Conservation (phyloP, 1,284 basidiomycete species). For the Afroboletus lepidellus region DNA sequence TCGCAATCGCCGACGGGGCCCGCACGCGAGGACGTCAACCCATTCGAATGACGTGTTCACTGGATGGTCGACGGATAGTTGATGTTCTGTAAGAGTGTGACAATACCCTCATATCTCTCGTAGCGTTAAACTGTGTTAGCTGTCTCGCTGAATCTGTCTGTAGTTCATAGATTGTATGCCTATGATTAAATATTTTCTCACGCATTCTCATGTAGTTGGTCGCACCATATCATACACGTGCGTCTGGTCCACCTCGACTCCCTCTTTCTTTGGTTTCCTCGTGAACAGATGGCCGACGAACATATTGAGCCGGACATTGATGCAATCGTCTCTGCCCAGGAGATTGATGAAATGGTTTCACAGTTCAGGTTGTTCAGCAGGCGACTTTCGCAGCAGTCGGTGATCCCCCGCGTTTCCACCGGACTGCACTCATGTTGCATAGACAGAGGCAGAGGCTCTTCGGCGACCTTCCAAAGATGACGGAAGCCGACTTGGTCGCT, state of each 20-base stretch:
- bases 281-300: conserved; percentile 26
- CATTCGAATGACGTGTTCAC: conserved; percentile 42
- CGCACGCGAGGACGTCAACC: conserved; percentile 55
- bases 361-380: conserved; percentile 32
- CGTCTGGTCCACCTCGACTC: not conserved
- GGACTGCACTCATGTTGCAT: conserved; percentile 12
- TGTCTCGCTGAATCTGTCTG: conserved; percentile 35
- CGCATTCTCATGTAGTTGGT: conserved; percentile 10
- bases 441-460: conserved; percentile 39
- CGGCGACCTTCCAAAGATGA: conserved; percentile 41
- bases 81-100: conserved; percentile 27
- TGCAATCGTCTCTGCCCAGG: conserved; percentile 23
- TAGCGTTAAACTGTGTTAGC: conserved; percentile 22
- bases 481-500: conserved; percentile 40
- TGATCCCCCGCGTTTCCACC: not conserved
- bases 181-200: conserved; percentile 27
- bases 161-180: conserved; percentile 29
- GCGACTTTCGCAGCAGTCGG: conserved; percentile 29
- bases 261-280: not conserved
- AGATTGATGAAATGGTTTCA: conserved; percentile 34
- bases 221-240: conserved; percentile 5
- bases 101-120: conserved; percentile 25
- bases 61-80: conserved; percentile 6
- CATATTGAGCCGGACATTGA: conserved; percentile 6
- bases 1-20: conserved; percentile 29